Evolutionary conservation across 164 flowering plant species (phyloP), one percentile per base, ranked within the genome.

Genomic region (Warburgia ugandensis): DNA sequence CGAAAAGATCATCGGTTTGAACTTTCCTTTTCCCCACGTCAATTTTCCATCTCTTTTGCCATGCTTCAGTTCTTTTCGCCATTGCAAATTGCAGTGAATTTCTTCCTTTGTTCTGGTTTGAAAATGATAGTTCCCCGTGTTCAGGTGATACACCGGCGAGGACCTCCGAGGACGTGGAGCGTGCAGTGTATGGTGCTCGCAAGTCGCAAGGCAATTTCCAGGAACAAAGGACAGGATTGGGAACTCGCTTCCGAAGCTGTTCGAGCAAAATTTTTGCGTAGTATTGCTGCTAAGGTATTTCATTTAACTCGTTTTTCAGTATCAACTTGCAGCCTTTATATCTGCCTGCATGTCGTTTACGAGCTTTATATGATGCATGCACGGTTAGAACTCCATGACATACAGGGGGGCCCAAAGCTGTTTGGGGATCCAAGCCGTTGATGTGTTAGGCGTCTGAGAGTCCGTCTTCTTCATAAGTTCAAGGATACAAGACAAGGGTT

Each of bases 141-240:
- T 51, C 67, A 92, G 98, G 98, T 49, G 73, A 80, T 66, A 85
- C 85, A 45, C 96, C 98, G 5, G 86, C 94, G 0, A 96, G 86
- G 16, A 88, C 96, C 10, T 71, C 77, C 6, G 96, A 83, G 53
- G 98, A 92, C 82, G 95, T 84, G 41, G 88, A 84, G 52, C 48
- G 81, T 37, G 96, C 98, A 0, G 98, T 92, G 29, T 78, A 54
- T 50, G 95, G 94, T 12, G 96, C 98, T 49, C 68, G 83, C 13
- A n/a, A n/a, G n/a, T n/a, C n/a, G n/a, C 13, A 68, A 50, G 63
- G 98, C 96, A 7, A 48, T 88, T 20, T 4, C 62, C 4, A 58
- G 86, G 67, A 83, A 81, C 50, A 72, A 53, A 38, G 96, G 94
- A 19, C 65, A 38, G 23, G 91, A 81, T 25, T 88, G 98, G 98